Base-by-base conservation (phyloP, 1,284 basidiomycete genomes). In the Boletus semigastroideus region DNA sequence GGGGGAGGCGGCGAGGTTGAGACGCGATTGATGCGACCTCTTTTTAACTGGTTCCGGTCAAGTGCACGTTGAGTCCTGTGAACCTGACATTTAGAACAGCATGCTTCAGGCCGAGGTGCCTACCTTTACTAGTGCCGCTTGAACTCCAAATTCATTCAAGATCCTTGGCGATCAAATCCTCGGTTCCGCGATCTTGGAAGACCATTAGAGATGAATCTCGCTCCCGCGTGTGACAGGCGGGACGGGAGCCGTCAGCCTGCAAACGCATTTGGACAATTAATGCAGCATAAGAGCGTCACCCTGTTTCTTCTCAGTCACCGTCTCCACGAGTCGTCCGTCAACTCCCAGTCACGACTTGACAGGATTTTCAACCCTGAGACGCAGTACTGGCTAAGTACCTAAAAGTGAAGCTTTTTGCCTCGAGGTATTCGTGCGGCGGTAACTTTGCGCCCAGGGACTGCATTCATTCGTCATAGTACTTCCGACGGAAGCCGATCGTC, bases 341-440 rank as follows among this genome's bases (percentile, higher is more conserved):
- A 50, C 33, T 9, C 49, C 51, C 49, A 41, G 46, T 48, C 49
- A 42, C 51, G 49, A 49, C 43, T 33, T 47, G 50, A 53, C 59
- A 66, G 52, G 55, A 52, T 44, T 51, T 61, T 42, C 69, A 69
- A 66, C 65, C 69, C 64, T 71, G 66, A 63, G 46, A 48, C 59
- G 65, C 58, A 69, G 64, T 61, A 55, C 43, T 34, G n/a, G 50
- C 47, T 39, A 46, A 64, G 54, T 67, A 70, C 68, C 68, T 67
- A 68, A 71, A 47, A 44, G 62, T 38, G 56, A 70, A 61, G 48
- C 10, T 56, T 59, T 53, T 16, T 31, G 68, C 66, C 66, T 71
- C 66, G 66, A 69, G 66, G 66, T 58, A 61, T 68, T 37, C 50
- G 68, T 68, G 69, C 62, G 67, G 67, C 59, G 50, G 53, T 42